These are phyloP conservation scores for Psilocybe mexicana DNA, from an alignment of 1,284 basidiomycete species.

Conservation along the genomic window DNA sequence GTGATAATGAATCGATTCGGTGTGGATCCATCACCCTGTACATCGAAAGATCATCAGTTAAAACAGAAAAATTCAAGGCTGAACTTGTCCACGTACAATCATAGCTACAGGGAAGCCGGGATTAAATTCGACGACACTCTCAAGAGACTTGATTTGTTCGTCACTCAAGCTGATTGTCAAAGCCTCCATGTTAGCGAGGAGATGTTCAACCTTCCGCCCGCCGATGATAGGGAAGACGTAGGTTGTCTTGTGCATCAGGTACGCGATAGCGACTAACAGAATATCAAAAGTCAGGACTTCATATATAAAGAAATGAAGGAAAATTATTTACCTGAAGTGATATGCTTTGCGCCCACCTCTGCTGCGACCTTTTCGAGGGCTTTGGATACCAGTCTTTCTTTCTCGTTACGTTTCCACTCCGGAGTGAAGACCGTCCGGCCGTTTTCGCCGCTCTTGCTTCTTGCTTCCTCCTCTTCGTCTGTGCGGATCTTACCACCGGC, in stretches of 20 bases:
- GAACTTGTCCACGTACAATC: conserved; percentile 35
- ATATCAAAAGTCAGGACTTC: neutral
- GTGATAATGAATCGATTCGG: neutral
- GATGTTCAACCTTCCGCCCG: conserved; percentile 51
- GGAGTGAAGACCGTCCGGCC: conserved; percentile 30
- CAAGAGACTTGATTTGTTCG: conserved; percentile 48
- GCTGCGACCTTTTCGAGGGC: conserved; percentile 49
- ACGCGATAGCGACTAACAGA: conserved; percentile 44
- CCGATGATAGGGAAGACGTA: conserved; percentile 56
- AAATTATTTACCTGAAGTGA: conserved; percentile 5
- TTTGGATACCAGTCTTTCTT: conserved; percentile 40
- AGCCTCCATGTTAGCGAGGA: conserved; percentile 48
- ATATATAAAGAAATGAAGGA: neutral
- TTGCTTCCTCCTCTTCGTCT: conserved; percentile 46
- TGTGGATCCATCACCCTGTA: conserved; percentile 1
- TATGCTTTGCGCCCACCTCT: conserved; percentile 7
- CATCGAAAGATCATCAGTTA: neutral
- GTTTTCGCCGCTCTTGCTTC: conserved; percentile 43
- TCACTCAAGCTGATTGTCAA: conserved; percentile 43
- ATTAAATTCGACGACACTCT: conserved; percentile 42
- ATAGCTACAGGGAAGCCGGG: conserved; percentile 43
- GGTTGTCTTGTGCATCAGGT: conserved; percentile 48
- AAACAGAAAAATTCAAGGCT: neutral
- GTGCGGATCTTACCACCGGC: conserved; percentile 48
- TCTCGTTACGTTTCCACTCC: conserved; percentile 41